Base-by-base conservation (phyloP, 148 eudicot species). In the Diospyros lotus region DNA sequence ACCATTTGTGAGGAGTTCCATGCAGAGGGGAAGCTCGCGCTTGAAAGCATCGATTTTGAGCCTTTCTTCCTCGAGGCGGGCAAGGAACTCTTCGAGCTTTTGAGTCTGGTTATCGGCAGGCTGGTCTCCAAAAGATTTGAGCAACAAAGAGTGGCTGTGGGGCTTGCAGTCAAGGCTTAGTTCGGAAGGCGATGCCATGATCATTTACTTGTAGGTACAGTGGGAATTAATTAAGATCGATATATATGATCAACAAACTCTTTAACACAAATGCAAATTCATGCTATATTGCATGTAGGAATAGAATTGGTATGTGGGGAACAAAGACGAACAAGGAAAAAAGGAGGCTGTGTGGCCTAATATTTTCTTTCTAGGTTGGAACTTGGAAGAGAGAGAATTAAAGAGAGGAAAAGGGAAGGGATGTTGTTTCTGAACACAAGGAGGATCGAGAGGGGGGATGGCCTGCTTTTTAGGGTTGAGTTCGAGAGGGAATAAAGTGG, bases 21-120 rank as follows among this genome's bases (percentile, higher is more conserved):
- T 91, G 87, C 96, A 89, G 39, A 93, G 92, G 9, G 98, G 98
- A 66, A 93, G 92, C 78, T 93, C 98, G 38, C 96, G 96, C 81
- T 91, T 93, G 83, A 93, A 93, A 40, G 98, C 98, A 64, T 89
- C 96, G 15, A 93, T 93, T 90, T 93, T 93, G 73, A 82, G 89
- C 41, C 89, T 81, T 77, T 93, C 98, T 74, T 91, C 96, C 78
- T 93, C 98, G 12, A 93, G 96, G 1, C 89, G 85, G 77, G 80
- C 69, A 12, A 93, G 80, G 73, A 91, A 85, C 9, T 91, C 96
- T 81, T 91, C 88, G 6, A 91, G 85, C 80, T 86, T 89, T 12
- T 77, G 87, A 3, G 85, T 74, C 9, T 71, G 80, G 39, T 75
- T 69, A n/a, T 9, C 63, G 15, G 52, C 8, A 4, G 4, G 52